Evolutionary conservation across 768 basidiomycete species (phyloP).

Genomic region (Candolleomyces eurysporus): DNA sequence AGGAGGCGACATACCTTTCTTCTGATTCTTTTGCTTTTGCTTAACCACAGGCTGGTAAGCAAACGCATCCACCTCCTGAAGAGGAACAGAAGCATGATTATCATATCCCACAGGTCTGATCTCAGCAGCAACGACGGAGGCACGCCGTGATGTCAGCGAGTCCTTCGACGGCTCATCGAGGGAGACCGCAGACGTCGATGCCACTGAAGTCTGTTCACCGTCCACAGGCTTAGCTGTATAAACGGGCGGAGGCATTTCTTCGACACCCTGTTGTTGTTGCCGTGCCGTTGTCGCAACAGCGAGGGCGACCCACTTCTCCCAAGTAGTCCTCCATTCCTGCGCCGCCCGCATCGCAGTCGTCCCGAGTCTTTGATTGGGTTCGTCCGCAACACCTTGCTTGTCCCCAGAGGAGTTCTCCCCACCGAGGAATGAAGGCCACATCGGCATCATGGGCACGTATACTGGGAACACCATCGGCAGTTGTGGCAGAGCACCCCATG

Average conservation of each 20-base stretch:
- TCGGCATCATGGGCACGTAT: slow-evolving; percentile 63
- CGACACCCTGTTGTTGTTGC: slow-evolving; percentile 34
- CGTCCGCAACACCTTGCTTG: slow-evolving; percentile 9
- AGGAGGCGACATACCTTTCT: slow-evolving; percentile 59
- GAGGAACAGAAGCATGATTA: slow-evolving; percentile 44
- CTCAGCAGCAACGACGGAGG: slow-evolving; percentile 24
- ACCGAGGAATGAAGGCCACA: slow-evolving; percentile 63
- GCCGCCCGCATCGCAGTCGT: slow-evolving; percentile 45
- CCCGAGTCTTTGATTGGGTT: slow-evolving; percentile 32
- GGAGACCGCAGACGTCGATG: slow-evolving; percentile 11
- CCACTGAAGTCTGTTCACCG: slow-evolving; percentile 17
- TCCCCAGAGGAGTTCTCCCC: slow-evolving; percentile 34
- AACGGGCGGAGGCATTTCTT: slow-evolving; percentile 65
- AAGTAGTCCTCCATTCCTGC: slow-evolving; percentile 65
- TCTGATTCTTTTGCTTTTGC: slow-evolving; percentile 46
- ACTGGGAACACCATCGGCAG: slow-evolving; percentile 80
- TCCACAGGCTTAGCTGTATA: slow-evolving; percentile 62
- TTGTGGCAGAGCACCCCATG: slow-evolving; percentile 62
- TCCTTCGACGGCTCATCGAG: slow-evolving; percentile 1
- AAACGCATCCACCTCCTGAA: slow-evolving; percentile 68
- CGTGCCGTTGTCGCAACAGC: slow-evolving; percentile 48
- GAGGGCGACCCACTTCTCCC: slow-evolving; percentile 75
- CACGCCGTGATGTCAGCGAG: slow-evolving; percentile 16
- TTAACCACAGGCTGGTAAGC: slow-evolving; percentile 56
- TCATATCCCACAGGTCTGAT: slow-evolving; percentile 46